Evolutionary conservation across 1,139 yeast species (phyloP), one percentile per base, ranked within the genome.

Genomic region (Barnettozyma hawaiiensis): DNA sequence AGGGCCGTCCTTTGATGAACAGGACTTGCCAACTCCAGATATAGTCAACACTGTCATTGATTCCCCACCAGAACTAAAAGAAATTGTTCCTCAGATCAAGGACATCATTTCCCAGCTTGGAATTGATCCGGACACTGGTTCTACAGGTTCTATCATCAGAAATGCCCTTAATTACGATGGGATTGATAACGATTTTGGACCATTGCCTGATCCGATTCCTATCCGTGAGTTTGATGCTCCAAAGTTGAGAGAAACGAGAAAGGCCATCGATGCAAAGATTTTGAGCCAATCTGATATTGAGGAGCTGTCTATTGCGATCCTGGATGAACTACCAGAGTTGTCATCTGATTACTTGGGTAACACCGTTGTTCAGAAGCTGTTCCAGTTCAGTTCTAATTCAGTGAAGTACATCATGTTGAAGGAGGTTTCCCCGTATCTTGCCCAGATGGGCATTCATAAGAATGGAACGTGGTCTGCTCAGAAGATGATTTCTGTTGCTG

Each of bases 401-500:
- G 71, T 89, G 44, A 85, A 86, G 58, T 82, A 85, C 53, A 75
- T 84, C 64, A 84, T 94, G 89, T 75, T 92, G 41, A 78, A 83
- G 57, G 78, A 76, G 52, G 78, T 94, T 41, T 71, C 85, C 4
- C 95, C 94, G 18, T 85, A 73, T 57, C 70, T 94, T 51, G 85
- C 97, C 2, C 95, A 89, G 57, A 82, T 92, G 69, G 94, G 97
- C 55, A 83, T 87, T 45, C 99, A 92, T 66, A 92, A 92, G 60
- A 92, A 94, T 62, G 99, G 99, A 49, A 92, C 99, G 4, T 92
- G 98, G 98, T 97, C 97, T 2, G 95, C 96, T 24, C 98, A 94
- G 63, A 94, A 92, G 63, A 83, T 92, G 60, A 89, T 94, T 55
- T 85, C 81, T 51, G 81, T 85, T 46, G 81, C 85, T 8, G 69